Evolutionary conservation across 2,329 filamentous ascomycete species (phyloP), one percentile per base, ranked within the genome.

Genomic region (Alternaria triticimaculans): DNA sequence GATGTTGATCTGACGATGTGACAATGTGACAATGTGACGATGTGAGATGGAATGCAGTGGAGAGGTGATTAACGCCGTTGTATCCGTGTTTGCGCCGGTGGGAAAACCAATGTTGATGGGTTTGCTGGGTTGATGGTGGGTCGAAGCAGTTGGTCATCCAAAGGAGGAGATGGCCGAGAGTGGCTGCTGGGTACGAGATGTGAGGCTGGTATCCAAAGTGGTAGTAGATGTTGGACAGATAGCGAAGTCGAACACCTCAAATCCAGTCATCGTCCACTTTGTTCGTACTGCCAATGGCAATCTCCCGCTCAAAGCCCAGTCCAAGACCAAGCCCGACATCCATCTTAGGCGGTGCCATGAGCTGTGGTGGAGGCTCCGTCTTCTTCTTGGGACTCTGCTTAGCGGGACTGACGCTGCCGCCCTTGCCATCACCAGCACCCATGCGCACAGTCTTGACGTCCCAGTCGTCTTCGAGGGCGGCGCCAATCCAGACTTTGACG

Each of bases 391-490:
- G 81, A 26, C 81, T 82, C 68, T 78, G 80, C 66, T 80, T 75
- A 63, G 79, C 62, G 1, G 77, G 77, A 51, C 75, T 79, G 0
- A 68, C 69, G 10, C 67, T 72, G 21, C 68, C 63, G 30, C 68
- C 63, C 41, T 80, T 81, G 18, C 71, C 76, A 61, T 82, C 77
- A 20, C 80, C 76, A 49, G 84, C 82, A 0, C 92, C 92, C 78
- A 91, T 93, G 56, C 94, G 86, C 23, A 98, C 94, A 73, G 91
- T 89, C 56, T 87, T 86, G 46, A 94, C 90, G 55, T 93, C 89
- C 95, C 96, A 99, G 49, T 89, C 92, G 80, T 99, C 96, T 64
- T 94, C 94, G 26, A 85, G 86, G 0, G 93, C 94, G 1, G 95
- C 96, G 0, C 90, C 90, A 18, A 97, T 92, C 94, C 95, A 99